phyloP scores from a whole-genome alignment of 345 rosid species.

The Lumnitzera littorea region DNA sequence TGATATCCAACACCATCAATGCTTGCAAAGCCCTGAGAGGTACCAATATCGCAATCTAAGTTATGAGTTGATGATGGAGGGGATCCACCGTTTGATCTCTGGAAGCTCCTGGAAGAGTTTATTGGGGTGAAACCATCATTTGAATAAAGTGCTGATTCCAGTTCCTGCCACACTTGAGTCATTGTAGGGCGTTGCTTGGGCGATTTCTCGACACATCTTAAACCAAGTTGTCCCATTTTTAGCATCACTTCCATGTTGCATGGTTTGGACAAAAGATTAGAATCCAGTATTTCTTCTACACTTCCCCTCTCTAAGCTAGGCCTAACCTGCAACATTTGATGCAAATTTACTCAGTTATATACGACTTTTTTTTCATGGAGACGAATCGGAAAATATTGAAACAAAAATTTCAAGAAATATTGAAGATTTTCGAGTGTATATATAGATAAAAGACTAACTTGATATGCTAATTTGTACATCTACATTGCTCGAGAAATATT shows the following conservation, averaged over 20 bases:
- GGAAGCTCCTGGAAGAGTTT: constrained; percentile 7
- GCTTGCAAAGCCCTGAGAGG: constrained; percentile 42
- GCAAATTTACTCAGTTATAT: too few relatives aligned
- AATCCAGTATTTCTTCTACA: constrained; percentile 44
- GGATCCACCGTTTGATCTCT: not conserved
- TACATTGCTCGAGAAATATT: too few relatives aligned
- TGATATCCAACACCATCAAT: constrained; percentile 40
- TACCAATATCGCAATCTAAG: constrained; percentile 8
- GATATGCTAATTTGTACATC: too few relatives aligned
- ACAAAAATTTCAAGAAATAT: too few relatives aligned
- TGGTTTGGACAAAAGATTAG: constrained; percentile 35
- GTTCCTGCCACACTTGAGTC: constrained; percentile 46
- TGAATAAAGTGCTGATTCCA: constrained; percentile 28
- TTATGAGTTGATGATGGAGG: not conserved
- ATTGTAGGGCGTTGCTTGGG: constrained; percentile 53
- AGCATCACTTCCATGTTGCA: constrained; percentile 50
- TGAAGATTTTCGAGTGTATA: too few relatives aligned
- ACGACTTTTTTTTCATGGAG: too few relatives aligned
- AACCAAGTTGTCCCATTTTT: constrained; percentile 49
- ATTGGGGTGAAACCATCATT: constrained; percentile 11
- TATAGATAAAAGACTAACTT: too few relatives aligned
- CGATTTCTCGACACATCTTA: constrained; percentile 31
- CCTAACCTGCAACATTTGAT: constrained; percentile 32
- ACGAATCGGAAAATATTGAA: too few relatives aligned
- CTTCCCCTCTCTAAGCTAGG: constrained; percentile 36